Evolutionary conservation across 345 rosid genomes (phyloP).

Genomic region (Pugionium cornutum): DNA sequence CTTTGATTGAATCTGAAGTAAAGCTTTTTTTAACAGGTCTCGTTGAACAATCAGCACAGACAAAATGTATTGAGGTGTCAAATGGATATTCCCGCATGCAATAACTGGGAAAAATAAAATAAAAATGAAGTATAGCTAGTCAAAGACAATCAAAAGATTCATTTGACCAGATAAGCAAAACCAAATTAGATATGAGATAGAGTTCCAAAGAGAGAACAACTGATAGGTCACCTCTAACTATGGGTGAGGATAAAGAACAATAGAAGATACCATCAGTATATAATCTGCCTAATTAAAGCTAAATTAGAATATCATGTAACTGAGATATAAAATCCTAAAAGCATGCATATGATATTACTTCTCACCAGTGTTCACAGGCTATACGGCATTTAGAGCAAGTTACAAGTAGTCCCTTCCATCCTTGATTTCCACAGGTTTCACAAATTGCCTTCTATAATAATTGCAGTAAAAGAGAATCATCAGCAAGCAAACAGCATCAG

Average conservation of each 20-base stretch:
- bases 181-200: slow-evolving; percentile 5
- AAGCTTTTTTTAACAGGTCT: slow-evolving; percentile 24
- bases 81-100: slow-evolving; percentile 38
- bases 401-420: slow-evolving; percentile 31
- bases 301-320: too few relatives aligned
- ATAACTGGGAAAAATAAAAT: slow-evolving; percentile 42
- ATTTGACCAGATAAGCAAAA: slow-evolving; percentile 2
- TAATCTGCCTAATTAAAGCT: too few relatives aligned
- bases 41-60: slow-evolving; percentile 42
- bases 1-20: slow-evolving; percentile 5
- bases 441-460: slow-evolving; percentile 43
- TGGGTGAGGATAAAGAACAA: too few relatives aligned
- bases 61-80: slow-evolving; percentile 36
- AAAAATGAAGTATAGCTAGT: slow-evolving; percentile 3
- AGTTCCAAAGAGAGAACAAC: slow-evolving; percentile 2
- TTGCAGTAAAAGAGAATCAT: slow-evolving; percentile 24
- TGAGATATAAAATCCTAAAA: background rate
- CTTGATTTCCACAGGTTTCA: slow-evolving; percentile 50
- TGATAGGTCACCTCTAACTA: background rate
- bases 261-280: too few relatives aligned
- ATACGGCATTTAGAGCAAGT: slow-evolving; percentile 49
- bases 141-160: background rate
- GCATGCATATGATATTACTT: background rate
- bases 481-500: slow-evolving; percentile 17
- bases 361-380: slow-evolving; percentile 55